Percentiles rank a stretch among this genome's conserved stretches.
These are phyloP conservation scores for Thelephora ganbajun DNA, from an alignment of 768 basidiomycete species.

Conservation along the genomic window DNA sequence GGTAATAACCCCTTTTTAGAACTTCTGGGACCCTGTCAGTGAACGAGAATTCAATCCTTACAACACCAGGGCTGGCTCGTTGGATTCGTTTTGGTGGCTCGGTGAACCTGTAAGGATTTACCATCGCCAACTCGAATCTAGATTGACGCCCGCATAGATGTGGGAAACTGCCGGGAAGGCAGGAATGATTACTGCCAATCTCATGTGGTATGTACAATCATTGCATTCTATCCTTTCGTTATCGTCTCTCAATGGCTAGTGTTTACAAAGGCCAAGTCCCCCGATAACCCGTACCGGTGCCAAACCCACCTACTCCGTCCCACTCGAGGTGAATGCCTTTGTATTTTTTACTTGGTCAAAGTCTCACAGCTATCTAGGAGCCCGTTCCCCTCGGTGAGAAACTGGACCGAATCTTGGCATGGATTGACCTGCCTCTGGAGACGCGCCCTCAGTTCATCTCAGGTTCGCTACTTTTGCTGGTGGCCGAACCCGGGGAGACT, in stretches of 20 bases:
- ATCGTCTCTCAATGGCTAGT: not conserved
- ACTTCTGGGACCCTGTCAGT: conserved; percentile 72
- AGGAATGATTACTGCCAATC: conserved; percentile 64
- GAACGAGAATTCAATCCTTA: conserved; percentile 53
- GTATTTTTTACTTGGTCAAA: not conserved
- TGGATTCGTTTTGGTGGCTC: conserved; percentile 70
- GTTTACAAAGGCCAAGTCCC: conserved; percentile 60
- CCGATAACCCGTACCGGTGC: conserved; percentile 50
- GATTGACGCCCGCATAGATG: conserved; percentile 33
- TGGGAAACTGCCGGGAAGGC: conserved; percentile 80
- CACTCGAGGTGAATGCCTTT: conserved; percentile 42
- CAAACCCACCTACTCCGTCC: conserved; percentile 62
- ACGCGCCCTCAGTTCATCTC: conserved; percentile 66
- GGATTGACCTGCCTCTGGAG: conserved; percentile 65
- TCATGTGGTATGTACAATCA: conserved; percentile 66
- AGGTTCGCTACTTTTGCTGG: conserved; percentile 25
- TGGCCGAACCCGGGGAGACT: conserved; percentile 5
- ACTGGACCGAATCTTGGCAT: conserved; percentile 61
- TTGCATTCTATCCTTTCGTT: not conserved
- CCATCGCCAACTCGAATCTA: conserved; percentile 4
- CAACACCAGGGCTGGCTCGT: conserved; percentile 42
- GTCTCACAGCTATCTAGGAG: conserved; percentile 21
- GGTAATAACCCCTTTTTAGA: conserved; percentile 25
- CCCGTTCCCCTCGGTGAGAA: conserved; percentile 57
- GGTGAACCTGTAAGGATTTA: conserved; percentile 69